Evolutionary conservation across 352 stramenopile genomes (phyloP), one percentile per base, ranked within the genome.

Genomic region (Aphanomyces cochlioides): DNA sequence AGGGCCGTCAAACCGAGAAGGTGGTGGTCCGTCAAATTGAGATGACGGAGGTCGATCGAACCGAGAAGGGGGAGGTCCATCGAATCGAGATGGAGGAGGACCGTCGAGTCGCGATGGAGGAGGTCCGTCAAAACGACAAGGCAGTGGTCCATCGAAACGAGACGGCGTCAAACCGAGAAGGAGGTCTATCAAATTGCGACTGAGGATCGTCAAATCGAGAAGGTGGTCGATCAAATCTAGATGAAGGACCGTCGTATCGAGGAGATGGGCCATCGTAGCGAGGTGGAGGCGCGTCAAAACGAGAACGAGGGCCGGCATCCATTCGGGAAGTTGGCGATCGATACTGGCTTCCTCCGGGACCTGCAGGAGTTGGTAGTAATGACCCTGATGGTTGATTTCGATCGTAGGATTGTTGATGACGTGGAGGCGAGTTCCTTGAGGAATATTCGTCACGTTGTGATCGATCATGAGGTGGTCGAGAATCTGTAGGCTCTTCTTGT

Each of bases 141-240:
- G 36, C 37, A 15, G 36, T 12, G 6, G 19, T 38, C 47, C 34
- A 38, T 64, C 36, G 21, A 64, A n/a, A n/a, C n/a, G n/a, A n/a
- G n/a, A n/a, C n/a, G n/a, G n/a, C 37, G n/a, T 58, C 50, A 58
- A 58, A 58, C 8, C 50, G 50, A 34, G 50, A 10, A 58, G 50
- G 50, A 10, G 50, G 8, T 19, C 37, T 8, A 2, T 58, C n/a
- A 19, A 58, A 58, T 10, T 34, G 50, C 28, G 8, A 21, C n/a
- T 2, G 50, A 58, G 50, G 50, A n/a, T 10, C n/a, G 37, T 58
- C 50, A 34, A 58, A 58, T 19, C 50, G 50, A 34, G 50, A 58
- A 1, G 50, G 3, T 13, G n/a, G 8, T 58, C 37, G 50, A 58
- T 58, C 50, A 19, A 58, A 58, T 58, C 50, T n/a, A 34, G 50